Percentiles rank a stretch among this genome's conserved stretches.
Evolutionary conservation across 768 basidiomycete species (phyloP).

Genomic region (Rhizopogon salebrosus): DNA sequence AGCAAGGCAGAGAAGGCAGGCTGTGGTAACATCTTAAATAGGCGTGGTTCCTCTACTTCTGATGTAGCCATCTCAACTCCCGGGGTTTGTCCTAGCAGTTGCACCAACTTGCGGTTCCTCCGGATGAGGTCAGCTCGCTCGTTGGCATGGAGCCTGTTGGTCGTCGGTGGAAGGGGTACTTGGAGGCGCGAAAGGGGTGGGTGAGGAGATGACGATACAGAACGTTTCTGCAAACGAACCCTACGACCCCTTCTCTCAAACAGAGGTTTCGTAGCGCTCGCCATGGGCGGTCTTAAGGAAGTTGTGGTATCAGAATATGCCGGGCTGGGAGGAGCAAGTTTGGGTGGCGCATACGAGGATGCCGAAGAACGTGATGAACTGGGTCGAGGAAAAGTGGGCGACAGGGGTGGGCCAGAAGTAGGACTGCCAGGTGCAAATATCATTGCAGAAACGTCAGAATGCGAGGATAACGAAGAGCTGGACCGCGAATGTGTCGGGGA

Average conservation of each 20-base stretch:
- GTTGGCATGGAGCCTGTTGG: slow-evolving; percentile 57
- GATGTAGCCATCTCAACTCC: slow-evolving; percentile 32
- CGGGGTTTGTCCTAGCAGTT: slow-evolving; percentile 71
- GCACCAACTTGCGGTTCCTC: slow-evolving; percentile 74
- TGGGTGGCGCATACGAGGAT: slow-evolving; percentile 24
- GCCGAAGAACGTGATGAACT: slow-evolving; percentile 21
- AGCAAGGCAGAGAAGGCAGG: slow-evolving; percentile 23
- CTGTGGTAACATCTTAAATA: slow-evolving; percentile 17
- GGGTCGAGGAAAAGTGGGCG: slow-evolving; percentile 9
- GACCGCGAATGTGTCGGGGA: slow-evolving; percentile 10
- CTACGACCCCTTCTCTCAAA: slow-evolving; percentile 31
- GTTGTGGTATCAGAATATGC: background rate
- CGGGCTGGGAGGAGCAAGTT: slow-evolving; percentile 21
- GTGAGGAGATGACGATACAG: slow-evolving; percentile 24
- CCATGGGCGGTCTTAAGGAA: slow-evolving; percentile 36
- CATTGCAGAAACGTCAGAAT: slow-evolving; percentile 22
- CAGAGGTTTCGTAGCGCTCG: slow-evolving; percentile 41
- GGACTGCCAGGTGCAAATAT: slow-evolving; percentile 25
- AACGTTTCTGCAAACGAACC: slow-evolving; percentile 19
- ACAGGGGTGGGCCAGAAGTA: slow-evolving; percentile 8
- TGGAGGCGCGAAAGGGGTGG: slow-evolving; percentile 7
- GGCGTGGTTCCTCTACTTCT: slow-evolving; percentile 21
- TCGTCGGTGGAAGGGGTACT: slow-evolving; percentile 51
- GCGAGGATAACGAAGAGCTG: slow-evolving; percentile 9
- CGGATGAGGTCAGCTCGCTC: slow-evolving; percentile 70